Percentiles rank a stretch among this genome's conserved stretches.
Evolutionary conservation across 768 basidiomycete species (phyloP).

Genomic region (Russula vinacea): DNA sequence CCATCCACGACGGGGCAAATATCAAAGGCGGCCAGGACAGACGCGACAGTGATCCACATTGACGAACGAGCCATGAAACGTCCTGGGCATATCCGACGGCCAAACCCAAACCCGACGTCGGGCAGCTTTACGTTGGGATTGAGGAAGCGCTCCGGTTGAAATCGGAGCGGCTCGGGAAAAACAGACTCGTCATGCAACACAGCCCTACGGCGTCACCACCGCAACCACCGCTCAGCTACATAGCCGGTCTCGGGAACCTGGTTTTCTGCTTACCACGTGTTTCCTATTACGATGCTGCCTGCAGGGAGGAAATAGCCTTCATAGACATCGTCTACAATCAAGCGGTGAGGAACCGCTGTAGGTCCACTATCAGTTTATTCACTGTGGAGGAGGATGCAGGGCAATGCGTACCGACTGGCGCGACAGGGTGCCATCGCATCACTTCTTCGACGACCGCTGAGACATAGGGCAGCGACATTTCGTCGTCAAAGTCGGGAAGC

Average conservation of each 20-base stretch:
- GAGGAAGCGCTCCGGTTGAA: constrained; percentile 26
- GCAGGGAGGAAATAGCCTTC: constrained; percentile 35
- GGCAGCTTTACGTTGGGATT: constrained; percentile 10
- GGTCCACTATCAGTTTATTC: background rate
- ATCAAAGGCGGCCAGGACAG: constrained; percentile 19
- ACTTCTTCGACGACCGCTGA: constrained; percentile 34
- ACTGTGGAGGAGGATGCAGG: background rate
- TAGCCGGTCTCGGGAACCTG: no score
- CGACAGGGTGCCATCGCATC: constrained; percentile 31
- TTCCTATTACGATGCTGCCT: constrained; percentile 34
- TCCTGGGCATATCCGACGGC: constrained; percentile 26
- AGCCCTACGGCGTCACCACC: constrained; percentile 7
- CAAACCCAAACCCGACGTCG: constrained; percentile 23
- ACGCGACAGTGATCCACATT: constrained; percentile 22
- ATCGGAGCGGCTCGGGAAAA: constrained; percentile 22
- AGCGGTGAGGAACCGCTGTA: constrained; percentile 32
- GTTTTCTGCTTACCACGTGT: constrained; percentile 25
- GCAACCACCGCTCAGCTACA: background rate
- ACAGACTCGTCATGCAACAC: constrained; percentile 21
- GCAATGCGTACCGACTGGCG: constrained; percentile 25
- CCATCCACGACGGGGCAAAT: constrained; percentile 5
- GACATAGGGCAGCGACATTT: constrained; percentile 32
- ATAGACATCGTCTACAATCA: constrained; percentile 31
- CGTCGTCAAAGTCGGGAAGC: constrained; percentile 33
- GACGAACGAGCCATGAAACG: constrained; percentile 25